Base-by-base conservation (phyloP, 2,329 filamentous ascomycete genomes). In the Capronia epimyces region DNA sequence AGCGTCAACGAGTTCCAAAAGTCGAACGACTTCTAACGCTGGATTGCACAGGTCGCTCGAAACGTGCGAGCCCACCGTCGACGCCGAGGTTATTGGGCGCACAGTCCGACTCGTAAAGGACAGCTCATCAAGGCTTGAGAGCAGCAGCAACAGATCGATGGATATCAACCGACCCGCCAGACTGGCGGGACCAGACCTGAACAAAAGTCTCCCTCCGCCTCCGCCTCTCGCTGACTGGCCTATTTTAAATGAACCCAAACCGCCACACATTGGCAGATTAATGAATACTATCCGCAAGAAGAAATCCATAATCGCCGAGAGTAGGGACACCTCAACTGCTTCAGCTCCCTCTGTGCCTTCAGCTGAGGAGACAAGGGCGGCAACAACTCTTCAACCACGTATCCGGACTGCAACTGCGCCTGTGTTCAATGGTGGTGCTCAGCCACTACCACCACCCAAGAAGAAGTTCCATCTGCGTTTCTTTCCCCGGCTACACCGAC, bases 281-380 rank as follows among this genome's bases (percentile, higher is more conserved):
- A 55, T 57, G 45, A 59, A 57, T 43, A 55, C 46, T 9, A 50
- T 59, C 27, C 43, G 43, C 43, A 55, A 56, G 50, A 59, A 57
- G 50, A 57, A 59, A 42, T 57, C 54, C 43, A 49, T 49, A 22
- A 50, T 37, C 22, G 31, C 31, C 13, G 49, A 50, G 24, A 50
- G 22, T 7, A 52, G 49, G 39, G 55, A 27, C 18, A 36, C 46
- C 9, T 55, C 52, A 12, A 50, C 49, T 5, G 25, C 37, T 9
- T 43, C 49, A 7, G 40, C 36, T n/a, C 50, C 51, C 12, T 46
- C 49, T 10, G 10, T 52, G 21, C 42, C 55, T 15, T 34, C 46
- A 13, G 13, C 37, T 5, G 16, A 24, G 21, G 20, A 41, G 24
- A 29, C 32, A 20, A 10, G 22, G n/a, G 21, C 42, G 3, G 39